These are phyloP conservation scores for Phaeosphaeria sp. DNA, from an alignment of 2,329 filamentous ascomycete species.

Conservation along the genomic window DNA sequence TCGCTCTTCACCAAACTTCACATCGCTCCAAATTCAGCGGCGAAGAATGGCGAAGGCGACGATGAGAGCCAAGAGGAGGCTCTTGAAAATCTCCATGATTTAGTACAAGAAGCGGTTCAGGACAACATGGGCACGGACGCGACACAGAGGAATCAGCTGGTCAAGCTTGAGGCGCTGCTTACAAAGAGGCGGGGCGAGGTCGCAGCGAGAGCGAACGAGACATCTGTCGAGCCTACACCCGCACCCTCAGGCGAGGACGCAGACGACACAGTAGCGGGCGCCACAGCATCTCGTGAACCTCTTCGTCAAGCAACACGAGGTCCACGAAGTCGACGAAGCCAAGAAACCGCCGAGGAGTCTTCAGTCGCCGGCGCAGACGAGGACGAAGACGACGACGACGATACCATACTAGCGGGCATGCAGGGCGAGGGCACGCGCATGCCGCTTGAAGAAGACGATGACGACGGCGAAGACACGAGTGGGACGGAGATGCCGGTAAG, in stretches of 20 bases:
- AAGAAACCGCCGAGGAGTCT: conserved; percentile 19
- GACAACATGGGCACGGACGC: conserved; percentile 59
- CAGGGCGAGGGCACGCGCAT: conserved; percentile 45
- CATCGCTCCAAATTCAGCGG: conserved; percentile 65
- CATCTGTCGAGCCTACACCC: conserved; percentile 24
- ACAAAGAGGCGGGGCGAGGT: conserved; percentile 59
- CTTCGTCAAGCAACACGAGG: too few relatives aligned
- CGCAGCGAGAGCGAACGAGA: conserved; percentile 29
- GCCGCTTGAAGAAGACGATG: conserved; percentile 37
- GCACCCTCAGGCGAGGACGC: too few relatives aligned
- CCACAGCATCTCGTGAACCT: conserved; percentile 28
- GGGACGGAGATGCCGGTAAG: conserved; percentile 27
- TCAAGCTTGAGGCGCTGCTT: conserved; percentile 59
- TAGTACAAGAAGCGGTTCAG: conserved; percentile 57
- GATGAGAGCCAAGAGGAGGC: conserved; percentile 26
- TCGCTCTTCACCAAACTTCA: conserved; percentile 82
- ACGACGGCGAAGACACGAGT: conserved; percentile 22
- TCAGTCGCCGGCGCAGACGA: conserved; percentile 25
- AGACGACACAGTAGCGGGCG: conserved; percentile 3
- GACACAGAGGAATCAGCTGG: conserved; percentile 60
- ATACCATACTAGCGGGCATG: conserved; percentile 42
- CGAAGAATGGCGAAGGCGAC: conserved; percentile 35
- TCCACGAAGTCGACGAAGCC: background rate
- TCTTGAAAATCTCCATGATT: conserved; percentile 50
- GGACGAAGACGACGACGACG: conserved; percentile 38